phyloP scores from a whole-genome alignment of 108 stramenopile genomes.

The Halocafeteria seosinensis region DNA sequence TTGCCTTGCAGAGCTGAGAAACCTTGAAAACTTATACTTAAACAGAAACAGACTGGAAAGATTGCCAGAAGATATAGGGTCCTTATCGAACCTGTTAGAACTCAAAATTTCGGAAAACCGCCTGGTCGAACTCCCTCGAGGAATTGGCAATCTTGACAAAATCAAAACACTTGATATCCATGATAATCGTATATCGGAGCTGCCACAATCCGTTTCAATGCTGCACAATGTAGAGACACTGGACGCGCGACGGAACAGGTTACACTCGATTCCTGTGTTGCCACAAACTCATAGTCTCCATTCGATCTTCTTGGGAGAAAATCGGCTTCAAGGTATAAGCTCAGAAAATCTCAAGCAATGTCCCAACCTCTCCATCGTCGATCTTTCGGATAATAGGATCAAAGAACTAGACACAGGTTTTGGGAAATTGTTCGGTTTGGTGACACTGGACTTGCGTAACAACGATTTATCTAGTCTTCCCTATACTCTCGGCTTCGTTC shows the following conservation, averaged over 20 bases:
- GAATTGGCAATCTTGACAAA: not conserved
- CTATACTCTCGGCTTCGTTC: not conserved
- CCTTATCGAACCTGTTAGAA: not conserved
- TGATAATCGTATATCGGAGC: not conserved
- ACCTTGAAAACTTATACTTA: not conserved
- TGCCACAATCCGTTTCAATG: not conserved
- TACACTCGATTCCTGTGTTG: not conserved
- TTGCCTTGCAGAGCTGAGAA: not conserved
- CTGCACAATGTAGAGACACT: not conserved
- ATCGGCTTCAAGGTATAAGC: not conserved
- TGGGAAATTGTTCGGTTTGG: not conserved
- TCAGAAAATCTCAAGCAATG: not conserved
- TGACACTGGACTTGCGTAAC: conserved; percentile 1
- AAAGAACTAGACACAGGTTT: not conserved
- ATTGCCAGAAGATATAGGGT: not conserved
- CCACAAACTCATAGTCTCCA: not conserved
- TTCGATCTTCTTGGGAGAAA: not conserved
- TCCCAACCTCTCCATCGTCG: not conserved
- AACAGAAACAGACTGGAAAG: not conserved
- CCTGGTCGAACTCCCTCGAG: not conserved
- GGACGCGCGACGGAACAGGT: not conserved
- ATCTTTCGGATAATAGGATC: not conserved
- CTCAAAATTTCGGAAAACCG: not conserved
- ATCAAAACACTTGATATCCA: not conserved
- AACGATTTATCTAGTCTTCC: not conserved